Base-by-base conservation (phyloP, 2,329 filamentous ascomycete species). In the Exutisphaerella laricina region DNA sequence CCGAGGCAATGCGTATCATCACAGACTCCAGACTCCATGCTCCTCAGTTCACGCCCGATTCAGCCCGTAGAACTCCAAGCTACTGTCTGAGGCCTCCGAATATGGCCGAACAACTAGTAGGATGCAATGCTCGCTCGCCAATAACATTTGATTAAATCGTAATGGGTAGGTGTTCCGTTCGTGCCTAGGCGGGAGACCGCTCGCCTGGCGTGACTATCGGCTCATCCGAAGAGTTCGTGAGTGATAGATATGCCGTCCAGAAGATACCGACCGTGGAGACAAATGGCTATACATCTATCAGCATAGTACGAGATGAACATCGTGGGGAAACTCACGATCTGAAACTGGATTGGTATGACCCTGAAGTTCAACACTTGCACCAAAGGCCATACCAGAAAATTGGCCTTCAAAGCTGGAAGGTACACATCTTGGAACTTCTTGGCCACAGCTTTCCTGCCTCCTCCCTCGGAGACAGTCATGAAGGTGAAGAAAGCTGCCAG, bases 311-410 rank as follows among this genome's bases (percentile, higher is more conserved):
- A 16, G 14, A 13, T 20, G 5, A 39, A 6, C 3, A 23, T 12
- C n/a, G 9, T 23, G 9, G 7, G 14, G 31, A 16, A n/a, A 46
- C 88, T 74, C 70, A 96, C 89, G 67, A 98, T 84, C 67, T 98
- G 92, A 66, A 92, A 94, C 63, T 94, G 89, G 40, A 97, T 83
- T 10, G 92, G 92, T 74, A 98, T 88, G 55, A 97, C 64, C 21
- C 90, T 79, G 70, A 98, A 98, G 72, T 98, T 98, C 70, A 98
- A 78, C 51, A 97, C 82, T 70, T 98, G 92, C 32, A 98, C 92
- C 4, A 85, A 80, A 17, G 92, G 92, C 92, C 92, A 98, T 17
- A 98, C 78, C 57, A 94, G 73, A 59, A 84, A 98, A 69, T 98
- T 98, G 56, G 90, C 89, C 73, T 96, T 95, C 54, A 98, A 73